A percentile compares a stretch with the other conserved stretches of the same genome.
Conservation (phyloP, 768 basidiomycete species). For the Termitomyces sp. region DNA sequence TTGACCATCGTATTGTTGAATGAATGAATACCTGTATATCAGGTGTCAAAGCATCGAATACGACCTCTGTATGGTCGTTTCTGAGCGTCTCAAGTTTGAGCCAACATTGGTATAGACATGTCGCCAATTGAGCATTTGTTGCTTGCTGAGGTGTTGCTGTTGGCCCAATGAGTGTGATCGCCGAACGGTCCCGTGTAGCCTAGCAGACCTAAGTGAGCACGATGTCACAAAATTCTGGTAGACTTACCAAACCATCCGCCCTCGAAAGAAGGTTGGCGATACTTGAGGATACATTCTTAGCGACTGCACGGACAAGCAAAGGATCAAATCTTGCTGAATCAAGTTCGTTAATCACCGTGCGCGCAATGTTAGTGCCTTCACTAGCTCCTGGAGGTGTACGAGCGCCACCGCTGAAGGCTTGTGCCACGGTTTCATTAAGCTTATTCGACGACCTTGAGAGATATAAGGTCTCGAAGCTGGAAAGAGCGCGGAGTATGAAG, state of each 20-base stretch:
- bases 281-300: slow-evolving; percentile 62
- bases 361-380: slow-evolving; percentile 74
- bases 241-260: slow-evolving; percentile 64
- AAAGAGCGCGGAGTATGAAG: slow-evolving; percentile 76
- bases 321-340: slow-evolving; percentile 94
- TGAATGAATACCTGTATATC: slow-evolving; percentile 46
- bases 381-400: slow-evolving; percentile 65
- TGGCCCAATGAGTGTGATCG: slow-evolving; percentile 70
- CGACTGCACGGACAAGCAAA: slow-evolving; percentile 71
- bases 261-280: slow-evolving; percentile 65
- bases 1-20: background rate
- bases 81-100: slow-evolving; percentile 57
- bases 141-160: slow-evolving; percentile 73
- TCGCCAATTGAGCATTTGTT: slow-evolving; percentile 72
- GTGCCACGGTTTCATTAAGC: slow-evolving; percentile 76
- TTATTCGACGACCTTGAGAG: slow-evolving; percentile 77
- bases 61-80: slow-evolving; percentile 59
- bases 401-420: slow-evolving; percentile 68
- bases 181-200: slow-evolving; percentile 74
- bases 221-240: background rate
- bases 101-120: slow-evolving; percentile 77
- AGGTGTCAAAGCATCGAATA: slow-evolving; percentile 49
- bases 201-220: slow-evolving; percentile 22
- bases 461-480: slow-evolving; percentile 84
- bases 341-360: slow-evolving; percentile 83